Conservation (phyloP, 306 rosid genomes). For the Cicer pinnatifidum region DNA sequence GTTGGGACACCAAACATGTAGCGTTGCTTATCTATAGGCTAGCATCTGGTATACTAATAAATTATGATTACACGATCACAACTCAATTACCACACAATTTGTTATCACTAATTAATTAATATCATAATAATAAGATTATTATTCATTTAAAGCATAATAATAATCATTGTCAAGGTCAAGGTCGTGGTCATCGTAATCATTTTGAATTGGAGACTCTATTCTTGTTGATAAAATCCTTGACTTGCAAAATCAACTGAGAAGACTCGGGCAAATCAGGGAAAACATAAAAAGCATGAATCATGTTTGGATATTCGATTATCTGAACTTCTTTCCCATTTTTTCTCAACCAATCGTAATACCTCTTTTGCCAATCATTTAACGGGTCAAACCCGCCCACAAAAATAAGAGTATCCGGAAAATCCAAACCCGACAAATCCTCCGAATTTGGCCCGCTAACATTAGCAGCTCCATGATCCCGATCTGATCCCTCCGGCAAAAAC, state of each 20-base stretch:
- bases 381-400: conserved; percentile 75
- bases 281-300: conserved; percentile 66
- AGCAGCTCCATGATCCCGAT: conserved; percentile 53
- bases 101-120: too few species aligned
- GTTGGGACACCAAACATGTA: too few species aligned
- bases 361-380: conserved; percentile 73
- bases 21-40: too few species aligned
- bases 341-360: conserved; percentile 62
- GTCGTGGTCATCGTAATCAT: neutral
- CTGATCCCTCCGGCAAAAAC: conserved; percentile 57
- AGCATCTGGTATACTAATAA: too few species aligned
- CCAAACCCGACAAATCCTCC: conserved; percentile 53
- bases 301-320: conserved; percentile 59
- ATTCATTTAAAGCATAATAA: too few species aligned
- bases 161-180: neutral
- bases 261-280: conserved; percentile 65
- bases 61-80: too few species aligned
- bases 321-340: conserved; percentile 55
- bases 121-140: too few species aligned
- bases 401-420: conserved; percentile 65
- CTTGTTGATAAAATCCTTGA: conserved; percentile 55
- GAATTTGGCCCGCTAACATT: conserved; percentile 70
- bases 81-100: too few species aligned
- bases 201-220: conserved; percentile 3
- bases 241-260: conserved; percentile 44